Base-by-base conservation (phyloP, 306 rosid species). In the Alnus rubra region DNA sequence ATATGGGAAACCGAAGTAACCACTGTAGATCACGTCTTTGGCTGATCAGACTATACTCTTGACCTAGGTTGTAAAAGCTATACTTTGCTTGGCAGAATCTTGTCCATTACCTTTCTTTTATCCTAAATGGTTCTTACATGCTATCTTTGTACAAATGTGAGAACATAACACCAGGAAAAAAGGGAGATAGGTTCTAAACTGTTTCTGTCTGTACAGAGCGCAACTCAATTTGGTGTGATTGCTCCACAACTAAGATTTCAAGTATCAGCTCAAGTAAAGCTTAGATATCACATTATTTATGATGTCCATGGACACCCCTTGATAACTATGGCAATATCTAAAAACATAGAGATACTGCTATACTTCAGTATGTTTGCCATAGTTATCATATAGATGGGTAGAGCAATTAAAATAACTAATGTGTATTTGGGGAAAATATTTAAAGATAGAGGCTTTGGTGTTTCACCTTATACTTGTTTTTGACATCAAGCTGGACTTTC, bases 31-130 rank as follows among this genome's bases (percentile, higher is more conserved):
- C 44, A 14, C 10, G 19, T 14, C 45, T 14, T 48, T 18, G 12
- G 53, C 75, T 6, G 10, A 71, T 67, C 30, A 42, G 48, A 67
- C 42, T 0, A 67, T 67, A 18, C 8, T 67, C 51, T 67, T 67
- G 51, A 67, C 72, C 72, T 37, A 37, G 14, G 44, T 67, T 67
- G 12, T 59, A 71, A 71, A 71, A 71, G 6, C 11, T n/a, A 16
- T 10, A 69, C 30, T 47, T 10, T n/a, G 50, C 5, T 15, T 69
- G 14, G 54, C 51, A 3, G 23, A 35, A 7, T 35, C 71, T 10
- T 67, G 48, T 67, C 50, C 28, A 35, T 67, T 67, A 67, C 16
- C 49, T 39, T 44, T 28, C 73, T 18, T 5, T 39, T 39, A 45
- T 19, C 28, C 53, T 10, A 18, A 47, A 69, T 69, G 53, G 16